Conservation (phyloP, 768 basidiomycete genomes). For the Clitopilus passeckerianus region DNA sequence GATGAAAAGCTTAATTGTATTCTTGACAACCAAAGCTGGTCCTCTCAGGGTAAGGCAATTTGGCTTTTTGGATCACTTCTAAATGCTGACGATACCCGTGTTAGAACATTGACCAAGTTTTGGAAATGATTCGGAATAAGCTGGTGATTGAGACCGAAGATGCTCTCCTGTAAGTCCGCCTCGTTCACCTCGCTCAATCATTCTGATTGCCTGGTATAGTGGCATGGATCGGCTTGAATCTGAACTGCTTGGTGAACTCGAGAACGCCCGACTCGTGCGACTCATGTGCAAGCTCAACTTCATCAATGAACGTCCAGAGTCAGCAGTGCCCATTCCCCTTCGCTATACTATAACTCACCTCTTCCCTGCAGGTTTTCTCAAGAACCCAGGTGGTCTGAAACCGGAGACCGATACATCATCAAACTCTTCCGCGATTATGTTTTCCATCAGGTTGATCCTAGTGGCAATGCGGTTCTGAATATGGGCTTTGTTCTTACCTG, state of each 20-base stretch:
- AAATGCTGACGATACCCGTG: background rate
- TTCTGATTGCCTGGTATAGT: slow-evolving; percentile 29
- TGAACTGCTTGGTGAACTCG: slow-evolving; percentile 83
- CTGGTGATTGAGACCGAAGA: slow-evolving; percentile 81
- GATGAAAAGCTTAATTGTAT: slow-evolving; percentile 75
- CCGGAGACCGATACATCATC: slow-evolving; percentile 95
- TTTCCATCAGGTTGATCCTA: slow-evolving; percentile 94
- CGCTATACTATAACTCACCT: background rate
- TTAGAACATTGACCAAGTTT: slow-evolving; percentile 73
- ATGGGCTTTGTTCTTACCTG: slow-evolving; percentile 87
- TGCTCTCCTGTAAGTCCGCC: slow-evolving; percentile 57
- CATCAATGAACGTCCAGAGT: slow-evolving; percentile 99
- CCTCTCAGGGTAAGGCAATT: slow-evolving; percentile 50
- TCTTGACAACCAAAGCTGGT: slow-evolving; percentile 67
- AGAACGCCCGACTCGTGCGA: slow-evolving; percentile 89
- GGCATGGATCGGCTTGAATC: slow-evolving; percentile 77
- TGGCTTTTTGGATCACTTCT: background rate
- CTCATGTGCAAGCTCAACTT: slow-evolving; percentile 93
- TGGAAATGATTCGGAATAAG: slow-evolving; percentile 73
- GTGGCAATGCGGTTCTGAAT: slow-evolving; percentile 85
- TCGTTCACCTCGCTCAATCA: background rate
- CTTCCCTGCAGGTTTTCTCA: slow-evolving; percentile 71
- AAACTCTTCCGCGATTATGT: slow-evolving; percentile 98
- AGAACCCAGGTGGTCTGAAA: slow-evolving; percentile 96
- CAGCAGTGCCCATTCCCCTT: slow-evolving; percentile 25